These are phyloP conservation scores for Melocanna baccifera DNA, from an alignment of 176 grass and related monocot species.

Conservation along the genomic window DNA sequence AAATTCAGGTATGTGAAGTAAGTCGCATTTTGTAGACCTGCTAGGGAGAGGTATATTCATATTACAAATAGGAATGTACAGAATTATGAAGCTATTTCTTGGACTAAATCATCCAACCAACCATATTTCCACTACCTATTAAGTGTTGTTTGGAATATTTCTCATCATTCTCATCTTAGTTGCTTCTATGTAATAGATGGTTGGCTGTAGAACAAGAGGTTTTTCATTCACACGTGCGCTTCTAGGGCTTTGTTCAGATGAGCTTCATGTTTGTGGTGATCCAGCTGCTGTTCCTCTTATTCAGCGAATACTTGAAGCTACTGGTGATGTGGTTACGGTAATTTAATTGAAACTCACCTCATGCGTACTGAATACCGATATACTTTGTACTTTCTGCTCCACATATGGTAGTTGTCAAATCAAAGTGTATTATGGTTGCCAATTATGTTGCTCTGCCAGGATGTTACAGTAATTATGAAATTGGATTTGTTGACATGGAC, in stretches of 20 bases:
- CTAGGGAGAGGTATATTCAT: conserved; percentile 14
- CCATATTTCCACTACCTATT: conserved; percentile 5
- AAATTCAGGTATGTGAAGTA: conserved; percentile 78
- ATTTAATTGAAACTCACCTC: conserved; percentile 16
- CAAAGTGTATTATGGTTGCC: conserved; percentile 21
- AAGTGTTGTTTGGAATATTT: conserved; percentile 20
- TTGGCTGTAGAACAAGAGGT: conserved; percentile 88
- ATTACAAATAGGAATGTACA: not conserved
- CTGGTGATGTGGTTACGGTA: conserved; percentile 86
- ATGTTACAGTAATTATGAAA: conserved; percentile 10
- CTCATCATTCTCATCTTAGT: conserved; percentile 25
- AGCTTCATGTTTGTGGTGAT: conserved; percentile 96
- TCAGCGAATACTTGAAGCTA: conserved; percentile 79
- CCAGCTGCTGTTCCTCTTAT: conserved; percentile 93
- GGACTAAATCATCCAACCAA: conserved; percentile 11
- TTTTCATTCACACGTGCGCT: conserved; percentile 92
- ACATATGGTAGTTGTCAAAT: conserved; percentile 10
- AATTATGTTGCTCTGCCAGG: conserved; percentile 22
- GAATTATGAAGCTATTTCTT: not conserved
- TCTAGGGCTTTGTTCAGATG: conserved; percentile 89
- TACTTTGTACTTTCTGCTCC: not conserved
- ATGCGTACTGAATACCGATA: not conserved
- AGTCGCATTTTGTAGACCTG: conserved; percentile 12
- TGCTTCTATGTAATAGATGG: conserved; percentile 65
- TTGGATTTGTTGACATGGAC: conserved; percentile 15